These are phyloP conservation scores for Fraxinus excelsior DNA, from an alignment of 257 asterid species.

Conservation along the genomic window DNA sequence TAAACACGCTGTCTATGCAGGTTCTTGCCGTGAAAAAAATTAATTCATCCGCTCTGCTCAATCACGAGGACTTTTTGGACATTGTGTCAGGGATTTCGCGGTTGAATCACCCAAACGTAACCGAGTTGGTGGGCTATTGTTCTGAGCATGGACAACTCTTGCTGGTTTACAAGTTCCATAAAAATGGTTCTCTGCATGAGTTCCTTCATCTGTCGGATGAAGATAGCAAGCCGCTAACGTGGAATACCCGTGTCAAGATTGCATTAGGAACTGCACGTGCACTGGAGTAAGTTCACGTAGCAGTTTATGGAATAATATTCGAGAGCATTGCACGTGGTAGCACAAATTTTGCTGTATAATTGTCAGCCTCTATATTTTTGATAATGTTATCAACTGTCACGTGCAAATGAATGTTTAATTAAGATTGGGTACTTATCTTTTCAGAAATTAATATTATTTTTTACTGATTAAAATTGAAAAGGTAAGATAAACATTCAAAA, in stretches of 20 bases:
- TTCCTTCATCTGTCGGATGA: constrained; percentile 81
- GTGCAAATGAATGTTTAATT: not conserved
- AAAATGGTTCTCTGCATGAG: constrained; percentile 78
- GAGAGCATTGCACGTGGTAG: not conserved
- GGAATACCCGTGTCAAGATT: constrained; percentile 94
- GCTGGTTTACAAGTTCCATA: constrained; percentile 76
- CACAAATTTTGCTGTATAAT: not conserved
- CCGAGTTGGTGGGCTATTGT: constrained; percentile 87
- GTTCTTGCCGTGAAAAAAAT: constrained; percentile 95
- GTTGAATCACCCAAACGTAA: constrained; percentile 79
- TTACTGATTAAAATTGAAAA: not conserved
- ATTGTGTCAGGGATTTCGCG: constrained; percentile 73
- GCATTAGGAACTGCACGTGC: constrained; percentile 97
- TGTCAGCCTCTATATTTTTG: not conserved
- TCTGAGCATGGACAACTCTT: constrained; percentile 89
- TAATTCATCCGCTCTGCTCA: constrained; percentile 61
- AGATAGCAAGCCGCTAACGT: constrained; percentile 70
- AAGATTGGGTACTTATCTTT: not conserved
- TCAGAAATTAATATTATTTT: not conserved
- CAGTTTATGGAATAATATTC: not conserved
- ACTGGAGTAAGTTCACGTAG: constrained; percentile 60
- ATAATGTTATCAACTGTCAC: not conserved
- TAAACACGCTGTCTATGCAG: constrained; percentile 34
- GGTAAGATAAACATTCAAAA: not conserved
- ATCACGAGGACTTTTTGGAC: constrained; percentile 69